phyloP scores from a whole-genome alignment of 2,329 filamentous ascomycete genomes.

The Tolypocladium tropicale region DNA sequence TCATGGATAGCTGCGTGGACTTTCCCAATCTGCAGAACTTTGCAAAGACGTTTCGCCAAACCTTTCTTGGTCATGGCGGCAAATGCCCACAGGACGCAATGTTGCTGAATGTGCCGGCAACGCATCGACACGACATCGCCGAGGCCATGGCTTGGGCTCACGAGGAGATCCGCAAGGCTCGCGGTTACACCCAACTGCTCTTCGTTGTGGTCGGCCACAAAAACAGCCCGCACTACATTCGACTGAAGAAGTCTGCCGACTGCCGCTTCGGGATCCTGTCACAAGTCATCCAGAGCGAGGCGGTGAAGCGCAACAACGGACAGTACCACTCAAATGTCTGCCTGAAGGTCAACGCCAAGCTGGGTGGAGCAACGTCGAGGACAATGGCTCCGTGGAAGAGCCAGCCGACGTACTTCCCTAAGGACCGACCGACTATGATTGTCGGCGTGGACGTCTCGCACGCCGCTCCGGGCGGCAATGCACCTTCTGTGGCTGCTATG shows the following conservation, averaged over 20 bases:
- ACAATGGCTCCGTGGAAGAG: slow-evolving; percentile 23
- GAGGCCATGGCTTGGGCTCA: slow-evolving; percentile 36
- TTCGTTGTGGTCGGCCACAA: slow-evolving; percentile 68
- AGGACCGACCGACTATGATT: slow-evolving; percentile 57
- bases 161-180: slow-evolving; percentile 41
- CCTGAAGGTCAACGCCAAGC: slow-evolving; percentile 96
- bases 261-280: slow-evolving; percentile 75
- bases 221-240: slow-evolving; percentile 63
- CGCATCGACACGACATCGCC: slow-evolving; percentile 30
- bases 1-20: slow-evolving; percentile 46
- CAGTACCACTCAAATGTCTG: slow-evolving; percentile 91
- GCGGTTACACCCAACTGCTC: slow-evolving; percentile 59
- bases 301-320: slow-evolving; percentile 57
- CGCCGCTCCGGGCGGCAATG: slow-evolving; percentile 53
- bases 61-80: slow-evolving; percentile 41
- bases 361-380: slow-evolving; percentile 68
- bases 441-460: slow-evolving; percentile 92
- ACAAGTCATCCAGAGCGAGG: slow-evolving; percentile 65
- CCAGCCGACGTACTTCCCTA: slow-evolving; percentile 22
- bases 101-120: slow-evolving; percentile 21
- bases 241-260: slow-evolving; percentile 83
- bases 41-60: slow-evolving; percentile 29
- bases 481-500: slow-evolving; percentile 76
- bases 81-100: slow-evolving; percentile 23
- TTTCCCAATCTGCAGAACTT: slow-evolving; percentile 23